Evolutionary conservation across 768 basidiomycete genomes (phyloP).

Genomic region (Agrocybe praecox): DNA sequence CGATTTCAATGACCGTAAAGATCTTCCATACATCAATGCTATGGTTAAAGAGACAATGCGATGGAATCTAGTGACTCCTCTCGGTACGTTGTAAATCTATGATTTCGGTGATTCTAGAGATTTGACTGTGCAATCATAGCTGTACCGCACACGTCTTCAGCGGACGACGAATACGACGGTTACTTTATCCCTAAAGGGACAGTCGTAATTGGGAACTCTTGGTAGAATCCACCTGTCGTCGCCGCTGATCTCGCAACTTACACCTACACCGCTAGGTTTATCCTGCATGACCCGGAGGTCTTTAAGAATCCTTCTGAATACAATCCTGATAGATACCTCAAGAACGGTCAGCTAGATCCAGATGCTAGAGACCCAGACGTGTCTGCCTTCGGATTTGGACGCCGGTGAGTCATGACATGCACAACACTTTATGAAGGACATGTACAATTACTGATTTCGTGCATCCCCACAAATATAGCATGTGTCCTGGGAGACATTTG

Average conservation of each 20-base stretch:
- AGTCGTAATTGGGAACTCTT: slow-evolving; percentile 30
- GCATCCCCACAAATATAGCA: no score
- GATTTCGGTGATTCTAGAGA: no score
- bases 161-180: slow-evolving; percentile 35
- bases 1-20: slow-evolving; percentile 24
- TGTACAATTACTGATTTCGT: no score
- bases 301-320: slow-evolving; percentile 34
- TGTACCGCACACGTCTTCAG: slow-evolving; percentile 24
- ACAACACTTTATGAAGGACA: neutral
- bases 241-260: no score
- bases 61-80: slow-evolving; percentile 14
- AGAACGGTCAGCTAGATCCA: slow-evolving; percentile 17
- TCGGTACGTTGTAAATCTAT: slow-evolving; percentile 21
- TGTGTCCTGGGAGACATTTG: slow-evolving; percentile 12
- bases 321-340: slow-evolving; percentile 28
- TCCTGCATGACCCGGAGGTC: slow-evolving; percentile 33
- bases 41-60: slow-evolving; percentile 15
- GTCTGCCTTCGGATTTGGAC: slow-evolving; percentile 24
- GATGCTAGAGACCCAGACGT: slow-evolving; percentile 10
- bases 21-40: slow-evolving; percentile 27
- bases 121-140: slow-evolving; percentile 15
- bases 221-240: no score
- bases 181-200: slow-evolving; percentile 35
- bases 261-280: slow-evolving; percentile 27
- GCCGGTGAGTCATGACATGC: slow-evolving; percentile 14